Conservation (phyloP, 768 basidiomycete genomes). For the Gymnopilus junonius region DNA sequence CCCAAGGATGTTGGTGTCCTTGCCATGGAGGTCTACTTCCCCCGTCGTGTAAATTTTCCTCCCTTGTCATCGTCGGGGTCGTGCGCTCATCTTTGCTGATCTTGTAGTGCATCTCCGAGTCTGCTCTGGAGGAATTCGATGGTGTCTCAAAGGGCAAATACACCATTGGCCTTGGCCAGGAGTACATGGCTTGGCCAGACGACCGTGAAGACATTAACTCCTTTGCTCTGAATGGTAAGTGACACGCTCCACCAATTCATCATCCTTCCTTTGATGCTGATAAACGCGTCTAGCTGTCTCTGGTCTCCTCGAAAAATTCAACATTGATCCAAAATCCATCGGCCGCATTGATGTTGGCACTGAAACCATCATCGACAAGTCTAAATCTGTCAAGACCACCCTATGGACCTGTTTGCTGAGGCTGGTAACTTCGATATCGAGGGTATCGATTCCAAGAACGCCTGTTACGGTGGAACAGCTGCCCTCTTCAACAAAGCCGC, state of each 20-base stretch:
- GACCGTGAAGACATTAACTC: slow-evolving; percentile 99
- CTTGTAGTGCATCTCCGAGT: slow-evolving; percentile 89
- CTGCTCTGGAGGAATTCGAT: slow-evolving; percentile 92
- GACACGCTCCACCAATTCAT: not conserved
- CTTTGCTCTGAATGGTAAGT: slow-evolving; percentile 88
- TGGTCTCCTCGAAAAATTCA: slow-evolving; percentile 90
- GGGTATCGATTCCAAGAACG: slow-evolving; percentile 99
- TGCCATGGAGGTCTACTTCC: slow-evolving; percentile 94
- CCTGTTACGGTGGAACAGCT: slow-evolving; percentile 98
- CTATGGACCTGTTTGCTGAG: slow-evolving; percentile 98
- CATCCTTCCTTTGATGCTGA: not conserved
- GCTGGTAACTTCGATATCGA: slow-evolving; percentile 97
- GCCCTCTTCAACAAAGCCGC: slow-evolving; percentile 99
- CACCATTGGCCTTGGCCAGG: slow-evolving; percentile 97
- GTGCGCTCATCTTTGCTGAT: slow-evolving; percentile 15
- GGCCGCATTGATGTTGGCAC: slow-evolving; percentile 98
- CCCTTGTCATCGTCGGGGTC: not conserved
- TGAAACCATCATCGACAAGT: slow-evolving; percentile 99
- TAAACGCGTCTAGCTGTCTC: slow-evolving; percentile 66
- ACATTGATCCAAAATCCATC: slow-evolving; percentile 94
- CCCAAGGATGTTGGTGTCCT: slow-evolving; percentile 96
- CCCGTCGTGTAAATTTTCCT: slow-evolving; percentile 68
- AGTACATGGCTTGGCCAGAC: slow-evolving; percentile 98
- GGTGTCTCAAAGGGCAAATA: slow-evolving; percentile 96
- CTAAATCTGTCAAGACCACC: slow-evolving; percentile 97